These are phyloP conservation scores for Gynandropsis gynandra DNA, from an alignment of 345 rosid genomes.

Conservation along the genomic window DNA sequence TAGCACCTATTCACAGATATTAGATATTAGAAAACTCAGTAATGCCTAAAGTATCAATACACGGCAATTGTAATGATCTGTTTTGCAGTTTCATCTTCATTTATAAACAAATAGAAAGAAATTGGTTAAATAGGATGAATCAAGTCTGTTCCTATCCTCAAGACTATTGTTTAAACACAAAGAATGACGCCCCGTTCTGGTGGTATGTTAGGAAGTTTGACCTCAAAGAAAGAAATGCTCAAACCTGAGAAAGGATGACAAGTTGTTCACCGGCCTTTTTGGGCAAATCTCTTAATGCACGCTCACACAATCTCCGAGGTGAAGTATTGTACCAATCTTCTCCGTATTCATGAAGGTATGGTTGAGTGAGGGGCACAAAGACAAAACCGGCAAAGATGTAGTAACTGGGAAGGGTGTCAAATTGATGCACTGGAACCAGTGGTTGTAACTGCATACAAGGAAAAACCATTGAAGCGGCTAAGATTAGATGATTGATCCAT, in stretches of 20 bases:
- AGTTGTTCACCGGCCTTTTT: constrained; percentile 66
- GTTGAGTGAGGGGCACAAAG: constrained; percentile 78
- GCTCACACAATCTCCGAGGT: constrained; percentile 76
- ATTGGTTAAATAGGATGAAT: not conserved
- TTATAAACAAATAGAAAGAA: no score
- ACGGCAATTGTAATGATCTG: not conserved
- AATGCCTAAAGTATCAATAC: not conserved
- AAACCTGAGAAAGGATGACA: constrained; percentile 84
- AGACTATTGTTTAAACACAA: not conserved
- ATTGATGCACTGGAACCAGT: constrained; percentile 84
- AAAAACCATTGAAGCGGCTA: not conserved
- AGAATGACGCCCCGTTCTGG: no score
- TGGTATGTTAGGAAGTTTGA: not conserved
- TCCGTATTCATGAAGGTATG: constrained; percentile 84
- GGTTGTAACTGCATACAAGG: constrained; percentile 61
- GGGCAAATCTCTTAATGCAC: constrained; percentile 68
- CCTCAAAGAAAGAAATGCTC: constrained; percentile 8
- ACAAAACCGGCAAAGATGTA: constrained; percentile 94
- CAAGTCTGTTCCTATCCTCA: not conserved
- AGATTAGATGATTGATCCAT: constrained; percentile 4
- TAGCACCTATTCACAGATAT: constrained; percentile 53
- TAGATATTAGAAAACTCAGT: constrained; percentile 19
- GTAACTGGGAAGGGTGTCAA: constrained; percentile 77
- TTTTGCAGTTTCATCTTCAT: not conserved
- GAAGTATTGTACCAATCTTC: constrained; percentile 92